A percentile compares a stretch with the other conserved stretches of the same genome.
These are phyloP conservation scores for Magnaporthiopsis rhizophila DNA, from an alignment of 2,329 filamentous ascomycete species.

Conservation along the genomic window DNA sequence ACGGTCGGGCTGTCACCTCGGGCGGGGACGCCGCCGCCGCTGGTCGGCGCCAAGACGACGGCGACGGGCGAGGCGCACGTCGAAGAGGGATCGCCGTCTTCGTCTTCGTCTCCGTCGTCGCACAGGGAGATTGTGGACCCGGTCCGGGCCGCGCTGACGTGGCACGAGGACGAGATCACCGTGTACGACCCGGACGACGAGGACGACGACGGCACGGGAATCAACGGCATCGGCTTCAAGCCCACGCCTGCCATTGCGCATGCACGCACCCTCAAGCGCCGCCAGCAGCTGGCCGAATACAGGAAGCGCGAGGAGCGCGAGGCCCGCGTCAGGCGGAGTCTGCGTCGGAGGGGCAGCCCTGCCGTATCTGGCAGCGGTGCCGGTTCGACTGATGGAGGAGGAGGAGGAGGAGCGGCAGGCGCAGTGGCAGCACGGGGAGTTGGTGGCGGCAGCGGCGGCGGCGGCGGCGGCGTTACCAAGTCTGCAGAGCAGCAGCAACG, in stretches of 20 bases:
- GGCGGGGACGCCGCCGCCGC: conserved; percentile 32
- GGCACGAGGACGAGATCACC: conserved; percentile 62
- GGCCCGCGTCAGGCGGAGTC: conserved; percentile 46
- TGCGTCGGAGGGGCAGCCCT: conserved; percentile 41
- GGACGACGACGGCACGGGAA: conserved; percentile 59
- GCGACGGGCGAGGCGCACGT: conserved; percentile 8
- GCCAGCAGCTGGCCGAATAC: conserved; percentile 56
- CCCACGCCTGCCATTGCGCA: conserved; percentile 54
- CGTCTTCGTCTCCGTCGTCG: background rate
- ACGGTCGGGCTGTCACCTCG: conserved; percentile 9
- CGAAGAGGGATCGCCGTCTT: background rate
- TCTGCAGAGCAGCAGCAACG: conserved; percentile 27
- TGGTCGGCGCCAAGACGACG: conserved; percentile 12
- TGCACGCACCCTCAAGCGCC: conserved; percentile 46
- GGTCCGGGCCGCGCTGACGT: conserved; percentile 52
- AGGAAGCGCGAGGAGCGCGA: conserved; percentile 53
- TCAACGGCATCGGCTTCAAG: conserved; percentile 61
- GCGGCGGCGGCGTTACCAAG: background rate
- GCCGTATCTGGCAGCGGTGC: conserved; percentile 38
- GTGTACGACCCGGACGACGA: conserved; percentile 56
- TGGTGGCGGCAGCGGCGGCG: background rate
- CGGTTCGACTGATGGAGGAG: conserved; percentile 34
- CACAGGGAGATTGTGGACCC: conserved; percentile 37
- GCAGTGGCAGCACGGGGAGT: no score
- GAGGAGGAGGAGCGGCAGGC: conserved; percentile 21